Conservation (phyloP, 176 grass and related monocot genomes). For the Hsuehochloa calcarea region DNA sequence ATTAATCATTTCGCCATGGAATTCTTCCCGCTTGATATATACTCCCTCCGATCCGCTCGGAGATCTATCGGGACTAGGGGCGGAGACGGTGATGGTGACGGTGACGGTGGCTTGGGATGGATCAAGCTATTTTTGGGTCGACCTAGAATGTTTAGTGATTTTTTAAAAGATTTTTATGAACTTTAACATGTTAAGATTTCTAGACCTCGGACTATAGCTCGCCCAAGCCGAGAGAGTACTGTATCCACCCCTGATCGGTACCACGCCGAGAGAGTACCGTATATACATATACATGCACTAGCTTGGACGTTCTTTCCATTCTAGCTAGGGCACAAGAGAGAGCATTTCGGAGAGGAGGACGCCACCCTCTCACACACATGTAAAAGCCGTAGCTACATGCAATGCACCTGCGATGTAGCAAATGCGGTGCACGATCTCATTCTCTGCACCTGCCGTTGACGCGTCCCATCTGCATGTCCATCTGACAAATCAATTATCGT, state of each 20-base stretch:
- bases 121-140: no score
- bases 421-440: conserved; percentile 4
- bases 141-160: no score
- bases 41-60: not conserved
- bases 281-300: not conserved
- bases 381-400: not conserved
- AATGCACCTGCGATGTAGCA: not conserved
- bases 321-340: not conserved
- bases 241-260: not conserved
- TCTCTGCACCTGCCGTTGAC: not conserved
- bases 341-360: not conserved
- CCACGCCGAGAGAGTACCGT: no score
- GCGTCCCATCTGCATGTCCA: not conserved
- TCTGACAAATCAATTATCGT: not conserved
- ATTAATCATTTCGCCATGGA: not conserved
- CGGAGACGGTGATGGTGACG: no score
- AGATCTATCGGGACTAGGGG: not conserved
- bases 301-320: not conserved
- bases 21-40: not conserved
- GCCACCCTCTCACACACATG: not conserved
- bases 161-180: no score
- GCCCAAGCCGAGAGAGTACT: no score
- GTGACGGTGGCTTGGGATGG: no score
- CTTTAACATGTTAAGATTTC: no score
- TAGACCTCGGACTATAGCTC: no score